Evolutionary conservation across 768 basidiomycete species (phyloP), one percentile per base, ranked within the genome.

Genomic region (Tricholoma hemisulphureum): DNA sequence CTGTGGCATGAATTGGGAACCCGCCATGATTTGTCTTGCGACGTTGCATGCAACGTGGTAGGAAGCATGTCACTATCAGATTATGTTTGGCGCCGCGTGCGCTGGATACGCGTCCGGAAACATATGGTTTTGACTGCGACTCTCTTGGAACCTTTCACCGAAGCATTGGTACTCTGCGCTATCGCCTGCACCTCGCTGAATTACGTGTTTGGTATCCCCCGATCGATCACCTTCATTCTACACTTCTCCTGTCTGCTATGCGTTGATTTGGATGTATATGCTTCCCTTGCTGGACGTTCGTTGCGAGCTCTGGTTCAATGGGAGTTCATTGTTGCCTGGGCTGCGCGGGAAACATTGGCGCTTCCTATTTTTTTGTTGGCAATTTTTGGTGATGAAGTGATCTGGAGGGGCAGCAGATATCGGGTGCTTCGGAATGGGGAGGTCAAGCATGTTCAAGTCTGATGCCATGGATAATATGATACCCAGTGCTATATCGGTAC

Each of bases 81-180:
- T 66, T 99, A 97, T 73, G 78, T 98, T 57, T 85, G 85, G 80
- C 83, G 97, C 32, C 86, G 97, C 26, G 86, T 94, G 18, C 87
- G 97, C 2, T 99, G 97, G 97, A 93, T 99, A 66, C 86, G 97
- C 43, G 96, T 98, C 29, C 85, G 97, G 53, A 98, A 95, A 71
- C 87, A 86, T 65, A 98, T 98, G 94, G 89, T 92, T 7, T 70
- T 92, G 39, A 78, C 82, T 8, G 95, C 95, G 16, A 98, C 95
- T 1, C 55, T 98, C 53, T 63, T 91, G 18, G 97, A 99, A 70
- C 97, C 97, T 2, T 86, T 98, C 69, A 97, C 95, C 16, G 97
- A 99, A 73, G 87, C 85, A 43, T 71, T 97, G 37, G 71, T 93
- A 24, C 76, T 88, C 29, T 87, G 90, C 29, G 57, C 81, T 24